Conservation (phyloP, 768 basidiomycete genomes). For the Gyrodon lividus region DNA sequence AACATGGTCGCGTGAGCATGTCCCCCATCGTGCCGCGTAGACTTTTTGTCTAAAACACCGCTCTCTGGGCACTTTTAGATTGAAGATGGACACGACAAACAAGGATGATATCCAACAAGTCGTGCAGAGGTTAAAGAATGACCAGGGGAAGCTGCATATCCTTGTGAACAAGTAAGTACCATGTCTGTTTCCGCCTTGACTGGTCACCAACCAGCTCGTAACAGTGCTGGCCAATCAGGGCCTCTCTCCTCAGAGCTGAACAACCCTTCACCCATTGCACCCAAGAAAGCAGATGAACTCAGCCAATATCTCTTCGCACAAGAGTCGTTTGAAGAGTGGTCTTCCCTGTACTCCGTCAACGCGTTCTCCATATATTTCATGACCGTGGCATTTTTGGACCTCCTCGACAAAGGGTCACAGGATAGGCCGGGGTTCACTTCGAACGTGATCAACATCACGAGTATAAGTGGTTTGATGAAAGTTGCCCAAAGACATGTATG, state of each 20-base stretch:
- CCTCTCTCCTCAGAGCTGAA: constrained; percentile 60
- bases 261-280: constrained; percentile 53
- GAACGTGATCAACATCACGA: constrained; percentile 73
- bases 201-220: background rate
- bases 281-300: constrained; percentile 61
- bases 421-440: constrained; percentile 59
- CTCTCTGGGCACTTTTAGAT: constrained; percentile 33
- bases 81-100: constrained; percentile 71
- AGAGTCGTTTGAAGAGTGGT: constrained; percentile 65
- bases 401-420: constrained; percentile 69
- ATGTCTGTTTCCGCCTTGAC: background rate
- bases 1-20: constrained; percentile 56
- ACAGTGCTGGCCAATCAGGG: constrained; percentile 74
- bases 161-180: constrained; percentile 75
- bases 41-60: constrained; percentile 1
- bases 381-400: constrained; percentile 71
- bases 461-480: constrained; percentile 71
- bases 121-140: constrained; percentile 36
- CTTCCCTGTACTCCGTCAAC: constrained; percentile 61
- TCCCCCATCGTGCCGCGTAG: background rate
- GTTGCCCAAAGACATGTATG: constrained; percentile 77
- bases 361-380: constrained; percentile 77
- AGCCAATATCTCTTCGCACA: constrained; percentile 70
- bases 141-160: constrained; percentile 71
- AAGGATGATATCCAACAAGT: constrained; percentile 62